Evolutionary conservation across 2,329 filamentous ascomycete genomes (phyloP).

Genomic region (Hypoxylon rubiginosum): DNA sequence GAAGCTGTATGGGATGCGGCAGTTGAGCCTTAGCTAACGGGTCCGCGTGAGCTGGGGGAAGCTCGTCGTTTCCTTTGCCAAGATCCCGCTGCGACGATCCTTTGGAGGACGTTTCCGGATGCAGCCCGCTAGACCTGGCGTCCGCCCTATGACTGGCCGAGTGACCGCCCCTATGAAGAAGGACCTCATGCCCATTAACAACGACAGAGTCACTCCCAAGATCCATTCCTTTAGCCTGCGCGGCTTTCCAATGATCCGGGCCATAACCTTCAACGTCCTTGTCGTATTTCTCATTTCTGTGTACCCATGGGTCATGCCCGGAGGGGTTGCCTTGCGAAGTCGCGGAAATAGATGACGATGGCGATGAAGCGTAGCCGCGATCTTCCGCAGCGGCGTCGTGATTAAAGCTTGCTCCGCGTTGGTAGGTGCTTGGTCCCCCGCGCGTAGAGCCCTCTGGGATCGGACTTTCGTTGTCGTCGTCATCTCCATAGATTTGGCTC

Average conservation of each 20-base stretch:
- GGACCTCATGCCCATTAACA: constrained; percentile 76
- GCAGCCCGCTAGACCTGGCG: constrained; percentile 11
- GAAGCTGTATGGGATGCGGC: constrained; percentile 77
- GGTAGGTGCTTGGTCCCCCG: constrained; percentile 35
- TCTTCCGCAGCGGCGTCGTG: constrained; percentile 45
- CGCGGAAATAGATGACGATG: constrained; percentile 40
- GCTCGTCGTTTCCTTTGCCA: constrained; percentile 58
- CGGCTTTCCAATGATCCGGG: constrained; percentile 78
- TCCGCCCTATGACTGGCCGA: constrained; percentile 20
- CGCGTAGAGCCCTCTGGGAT: constrained; percentile 41
- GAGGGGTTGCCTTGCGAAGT: constrained; percentile 54
- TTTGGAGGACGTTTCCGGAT: constrained; percentile 46
- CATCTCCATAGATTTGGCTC: constrained; percentile 72
- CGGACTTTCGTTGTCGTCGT: constrained; percentile 57
- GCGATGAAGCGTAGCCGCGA: constrained; percentile 32
- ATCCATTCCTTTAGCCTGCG: constrained; percentile 71
- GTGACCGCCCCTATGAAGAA: constrained; percentile 63
- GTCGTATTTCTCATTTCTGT: constrained; percentile 72
- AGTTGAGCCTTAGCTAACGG: constrained; percentile 75
- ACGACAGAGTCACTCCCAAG: constrained; percentile 79
- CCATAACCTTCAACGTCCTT: constrained; percentile 85
- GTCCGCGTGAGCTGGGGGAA: constrained; percentile 71
- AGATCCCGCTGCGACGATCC: constrained; percentile 53
- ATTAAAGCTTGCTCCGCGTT: constrained; percentile 48
- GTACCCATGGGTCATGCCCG: constrained; percentile 67